Evolutionary conservation across 805 yeast species (phyloP), one percentile per base, ranked within the genome.

Genomic region (Ogataea pignaliae): DNA sequence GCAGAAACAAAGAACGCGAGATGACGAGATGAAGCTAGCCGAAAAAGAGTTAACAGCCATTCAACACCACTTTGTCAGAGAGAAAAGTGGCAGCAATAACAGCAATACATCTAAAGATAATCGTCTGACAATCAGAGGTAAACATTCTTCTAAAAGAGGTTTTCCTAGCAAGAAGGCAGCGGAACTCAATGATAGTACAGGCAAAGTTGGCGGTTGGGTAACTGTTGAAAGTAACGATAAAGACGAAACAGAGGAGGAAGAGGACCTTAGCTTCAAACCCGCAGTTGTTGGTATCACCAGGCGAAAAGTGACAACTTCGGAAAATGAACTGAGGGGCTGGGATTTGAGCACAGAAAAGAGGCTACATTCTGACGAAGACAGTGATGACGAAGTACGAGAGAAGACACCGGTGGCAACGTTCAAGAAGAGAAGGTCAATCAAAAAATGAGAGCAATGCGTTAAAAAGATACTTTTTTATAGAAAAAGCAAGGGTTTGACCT

Each of bases 301-400:
- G 28, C 32, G 32, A 37, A 37, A 39, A 10, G 31, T 46, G 6
- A 38, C 55, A 1, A 48, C 51, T 1, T 51, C 54, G 11, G 54
- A 60, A 13, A 12, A 38, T 10, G 69, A 65, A 31, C 39, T 51
- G 1, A 57, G 48, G 21, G 46, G 44, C 8, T 66, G 69, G 70
- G 49, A 59, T 14, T 13, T 64, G 7, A 36, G 31, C 14, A 38
- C 18, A 3, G 54, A 54, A 40, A 57, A 52, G 26, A 42, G 42
- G 6, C 16, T 43, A 11, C 26, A 10, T 15, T 10, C n/a, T 21
- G 15, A 9, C 4, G 40, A 29, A 3, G 44, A 44, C 7, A 40
- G 39, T 26, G 36, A 42, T 11, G 45, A 38, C 11, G 44, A 33
- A 21, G 51, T 38, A 5, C 44, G 50, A 6, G 46, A 37, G 6